Base-by-base conservation (phyloP, 2,329 filamentous ascomycete species). In the Aspergillus pseudoglaucus region DNA sequence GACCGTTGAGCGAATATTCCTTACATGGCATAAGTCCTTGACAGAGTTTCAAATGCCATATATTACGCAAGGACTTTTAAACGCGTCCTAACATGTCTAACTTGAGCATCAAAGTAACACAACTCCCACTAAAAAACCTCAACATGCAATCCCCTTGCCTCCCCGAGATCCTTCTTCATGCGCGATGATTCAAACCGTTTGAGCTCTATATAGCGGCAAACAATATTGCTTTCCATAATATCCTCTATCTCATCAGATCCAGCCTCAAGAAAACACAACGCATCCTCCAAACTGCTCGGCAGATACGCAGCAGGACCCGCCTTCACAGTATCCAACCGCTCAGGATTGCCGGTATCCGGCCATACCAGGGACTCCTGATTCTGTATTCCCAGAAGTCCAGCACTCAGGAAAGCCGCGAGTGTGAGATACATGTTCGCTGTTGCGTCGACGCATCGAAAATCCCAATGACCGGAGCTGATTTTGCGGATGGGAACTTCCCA, bases 341-440 rank as follows among this genome's bases (percentile, higher is more conserved):
- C 35, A 38, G n/a, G 7, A 12, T 10, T 15, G 18, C 15, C n/a
- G 7, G n/a, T 38, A 27, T 51, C 49, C 9, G 49, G 49, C 49
- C 49, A 51, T 3, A 44, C 20, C 14, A 51, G 37, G 6, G 47
- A 38, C 32, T 51, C 49, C 3, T 46, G n/a, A 3, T 45, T 18
- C 32, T 18, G 22, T 9, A 49, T 17, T 64, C 48, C 54, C 20
- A 52, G 22, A 2, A 55, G 23, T 2, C 57, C 57, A 20, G 52
- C 55, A 7, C 44, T 40, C 4, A 57, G 7, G 6, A 57, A 38
- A 2, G 50, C 46, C 1, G 56, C 52, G 10, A 60, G 27, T 1
- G 54, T 45, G 2, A 53, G n/a, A 42, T 59, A 60, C 54, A 60
- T 59, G 38, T 60, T 60, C 3, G 56, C 49, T 15, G 50, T 56